These are phyloP conservation scores for Chlorella vulgaris DNA, from an alignment of 139 green algal genomes.

Conservation along the genomic window DNA sequence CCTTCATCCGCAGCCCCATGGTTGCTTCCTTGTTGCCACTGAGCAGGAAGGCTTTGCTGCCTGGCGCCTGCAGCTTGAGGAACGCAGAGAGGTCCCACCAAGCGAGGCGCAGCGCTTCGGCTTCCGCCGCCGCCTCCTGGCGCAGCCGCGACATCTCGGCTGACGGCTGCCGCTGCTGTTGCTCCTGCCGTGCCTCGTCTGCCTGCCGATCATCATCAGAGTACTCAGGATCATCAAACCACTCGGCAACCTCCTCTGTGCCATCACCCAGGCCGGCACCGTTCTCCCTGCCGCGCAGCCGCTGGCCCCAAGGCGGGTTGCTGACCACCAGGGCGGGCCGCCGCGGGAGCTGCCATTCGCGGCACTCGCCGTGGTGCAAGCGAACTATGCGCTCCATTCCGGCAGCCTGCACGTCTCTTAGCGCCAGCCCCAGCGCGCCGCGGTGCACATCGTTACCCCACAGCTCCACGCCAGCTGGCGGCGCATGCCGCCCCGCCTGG, in stretches of 20 bases:
- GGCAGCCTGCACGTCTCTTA: constrained; percentile 42
- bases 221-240: too few relatives aligned
- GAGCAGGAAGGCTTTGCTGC: constrained; percentile 60
- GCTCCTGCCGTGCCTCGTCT: too few relatives aligned
- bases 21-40: constrained; percentile 66
- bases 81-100: constrained; percentile 70
- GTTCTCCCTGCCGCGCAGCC: constrained; percentile 40
- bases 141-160: not conserved
- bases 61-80: constrained; percentile 50
- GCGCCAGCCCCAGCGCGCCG: constrained; percentile 63
- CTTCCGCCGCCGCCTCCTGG: not conserved
- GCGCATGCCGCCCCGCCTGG: not conserved
- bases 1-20: constrained; percentile 61
- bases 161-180: not conserved
- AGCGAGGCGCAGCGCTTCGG: constrained; percentile 38
- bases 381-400: constrained; percentile 47
- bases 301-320: constrained; percentile 92
- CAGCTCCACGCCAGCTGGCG: constrained; percentile 35
- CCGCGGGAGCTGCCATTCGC: constrained; percentile 44
- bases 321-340: constrained; percentile 71
- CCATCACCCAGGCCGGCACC: not conserved
- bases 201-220: too few relatives aligned
- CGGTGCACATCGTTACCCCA: constrained; percentile 73
- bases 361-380: constrained; percentile 52
- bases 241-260: not conserved